phyloP scores from a whole-genome alignment of 2,329 filamentous ascomycete species.

The Exophiala calicioides region DNA sequence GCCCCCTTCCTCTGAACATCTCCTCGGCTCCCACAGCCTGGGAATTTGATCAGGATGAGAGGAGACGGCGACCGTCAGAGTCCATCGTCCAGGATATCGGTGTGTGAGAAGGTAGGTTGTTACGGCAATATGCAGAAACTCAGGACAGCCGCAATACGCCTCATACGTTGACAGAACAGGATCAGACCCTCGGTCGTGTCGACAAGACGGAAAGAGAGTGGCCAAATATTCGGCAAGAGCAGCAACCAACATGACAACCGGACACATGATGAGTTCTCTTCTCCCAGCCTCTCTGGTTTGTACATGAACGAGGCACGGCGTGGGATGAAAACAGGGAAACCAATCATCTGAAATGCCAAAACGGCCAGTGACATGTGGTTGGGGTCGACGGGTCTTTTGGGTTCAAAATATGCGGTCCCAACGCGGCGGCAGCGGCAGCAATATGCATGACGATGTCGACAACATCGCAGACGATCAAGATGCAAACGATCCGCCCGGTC shows the following conservation, averaged over 20 bases:
- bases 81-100: conserved; percentile 49
- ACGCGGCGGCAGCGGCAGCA: conserved; percentile 57
- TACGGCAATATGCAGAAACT: conserved; percentile 57
- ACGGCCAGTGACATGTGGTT: conserved; percentile 60
- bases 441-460: conserved; percentile 57
- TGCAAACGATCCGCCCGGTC: conserved; percentile 52
- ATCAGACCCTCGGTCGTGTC: conserved; percentile 56
- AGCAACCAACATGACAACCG: conserved; percentile 45
- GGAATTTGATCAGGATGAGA: too few relatives aligned
- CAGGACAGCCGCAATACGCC: conserved; percentile 55
- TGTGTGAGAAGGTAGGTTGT: conserved; percentile 49
- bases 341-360: conserved; percentile 56
- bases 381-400: conserved; percentile 52
- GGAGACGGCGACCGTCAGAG: conserved; percentile 7
- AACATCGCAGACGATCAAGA: conserved; percentile 58
- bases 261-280: conserved; percentile 40
- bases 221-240: conserved; percentile 55
- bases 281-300: conserved; percentile 35
- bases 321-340: conserved; percentile 53
- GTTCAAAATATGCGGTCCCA: conserved; percentile 51
- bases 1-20: conserved; percentile 7
- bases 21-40: too few relatives aligned
- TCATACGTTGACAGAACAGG: conserved; percentile 51
- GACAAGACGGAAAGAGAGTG: conserved; percentile 56
- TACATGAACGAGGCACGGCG: conserved; percentile 44